Evolutionary conservation across 2,329 filamentous ascomycete species (phyloP).

Genomic region (Penicillium frequentans): DNA sequence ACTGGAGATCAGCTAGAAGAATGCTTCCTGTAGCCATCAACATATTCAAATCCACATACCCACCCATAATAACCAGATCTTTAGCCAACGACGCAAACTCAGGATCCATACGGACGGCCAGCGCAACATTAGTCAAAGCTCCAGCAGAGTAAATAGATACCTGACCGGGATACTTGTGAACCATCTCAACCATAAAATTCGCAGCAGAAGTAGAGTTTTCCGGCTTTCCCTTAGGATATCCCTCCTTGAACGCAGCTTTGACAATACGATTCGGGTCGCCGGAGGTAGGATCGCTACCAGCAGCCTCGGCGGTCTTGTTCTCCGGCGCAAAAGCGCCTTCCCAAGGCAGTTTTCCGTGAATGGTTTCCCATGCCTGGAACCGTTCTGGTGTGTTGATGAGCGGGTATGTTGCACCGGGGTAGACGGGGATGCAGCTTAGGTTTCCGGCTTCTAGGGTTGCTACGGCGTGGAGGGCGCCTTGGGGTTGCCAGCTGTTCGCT

Average conservation of each 20-base stretch:
- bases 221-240: conserved; percentile 48
- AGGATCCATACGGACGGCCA: conserved; percentile 49
- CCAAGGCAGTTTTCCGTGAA: conserved; percentile 49
- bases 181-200: conserved; percentile 50
- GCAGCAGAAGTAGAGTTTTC: conserved; percentile 40
- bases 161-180: conserved; percentile 52
- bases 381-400: conserved; percentile 48
- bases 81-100: conserved; percentile 49
- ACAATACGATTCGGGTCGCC: conserved; percentile 46
- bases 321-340: conserved; percentile 48
- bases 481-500: conserved; percentile 48
- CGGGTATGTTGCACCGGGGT: conserved; percentile 49
- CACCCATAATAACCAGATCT: conserved; percentile 52
- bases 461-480: conserved; percentile 48
- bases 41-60: conserved; percentile 49
- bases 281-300: conserved; percentile 48
- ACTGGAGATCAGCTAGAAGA: conserved; percentile 28
- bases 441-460: conserved; percentile 50
- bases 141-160: conserved; percentile 51
- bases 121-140: conserved; percentile 51
- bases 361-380: conserved; percentile 46
- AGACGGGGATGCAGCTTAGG: conserved; percentile 50
- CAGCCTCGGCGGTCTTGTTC: conserved; percentile 44
- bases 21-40: conserved; percentile 29
- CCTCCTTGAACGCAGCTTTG: conserved; percentile 45